Conservation (phyloP, 305 asterid species). For the Rubia balearica region DNA sequence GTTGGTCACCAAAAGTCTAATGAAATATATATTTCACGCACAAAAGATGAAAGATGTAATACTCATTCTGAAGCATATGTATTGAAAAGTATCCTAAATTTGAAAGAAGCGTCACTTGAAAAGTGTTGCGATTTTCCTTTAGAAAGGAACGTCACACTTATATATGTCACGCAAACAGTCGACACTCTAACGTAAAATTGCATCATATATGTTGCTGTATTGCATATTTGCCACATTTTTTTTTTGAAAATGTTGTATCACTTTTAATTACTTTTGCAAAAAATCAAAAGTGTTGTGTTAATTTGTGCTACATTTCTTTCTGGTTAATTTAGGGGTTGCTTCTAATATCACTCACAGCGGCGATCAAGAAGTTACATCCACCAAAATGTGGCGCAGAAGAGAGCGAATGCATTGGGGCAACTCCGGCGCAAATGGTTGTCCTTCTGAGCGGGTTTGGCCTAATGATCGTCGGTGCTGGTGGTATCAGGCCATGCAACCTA, state of each 20-base stretch:
- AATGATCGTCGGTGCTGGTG: conserved; percentile 22
- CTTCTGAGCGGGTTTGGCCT: conserved; percentile 11
- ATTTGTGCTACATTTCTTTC: not conserved
- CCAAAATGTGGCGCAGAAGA: conserved; percentile 34
- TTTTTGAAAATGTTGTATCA: too few species aligned
- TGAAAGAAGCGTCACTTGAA: not conserved
- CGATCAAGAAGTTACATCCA: conserved; percentile 44
- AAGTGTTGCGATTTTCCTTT: too few species aligned
- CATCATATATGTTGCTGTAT: too few species aligned
- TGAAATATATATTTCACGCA: too few species aligned
- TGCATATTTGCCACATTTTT: not conserved
- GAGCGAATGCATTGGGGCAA: conserved; percentile 5
- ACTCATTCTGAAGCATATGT: too few species aligned
- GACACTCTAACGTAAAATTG: not conserved
- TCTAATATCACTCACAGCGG: conserved; percentile 49
- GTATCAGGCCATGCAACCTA: conserved; percentile 76
- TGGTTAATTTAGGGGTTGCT: conserved; percentile 36
- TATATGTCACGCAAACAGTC: too few species aligned
- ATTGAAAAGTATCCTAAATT: not conserved
- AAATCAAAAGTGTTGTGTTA: not conserved
- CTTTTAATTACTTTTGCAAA: not conserved
- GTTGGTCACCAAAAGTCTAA: not conserved
- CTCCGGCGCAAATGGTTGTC: conserved; percentile 16
- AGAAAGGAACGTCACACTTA: too few species aligned
- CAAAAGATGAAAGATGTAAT: too few species aligned